Evolutionary conservation across 1,139 yeast genomes (phyloP).

Genomic region (Kazachstania sp.): DNA sequence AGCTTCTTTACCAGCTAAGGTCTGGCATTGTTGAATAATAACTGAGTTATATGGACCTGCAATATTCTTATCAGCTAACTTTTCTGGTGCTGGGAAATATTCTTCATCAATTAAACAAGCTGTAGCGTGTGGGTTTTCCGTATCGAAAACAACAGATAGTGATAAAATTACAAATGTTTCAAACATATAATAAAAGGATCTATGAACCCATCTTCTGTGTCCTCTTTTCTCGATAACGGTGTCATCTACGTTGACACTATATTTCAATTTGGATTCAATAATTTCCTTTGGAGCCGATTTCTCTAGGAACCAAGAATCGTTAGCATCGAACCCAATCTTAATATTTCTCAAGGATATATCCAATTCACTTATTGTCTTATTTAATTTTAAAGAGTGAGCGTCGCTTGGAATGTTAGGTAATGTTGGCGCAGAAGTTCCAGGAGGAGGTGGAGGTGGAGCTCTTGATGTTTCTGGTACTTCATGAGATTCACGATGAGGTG

Average conservation of each 20-base stretch:
- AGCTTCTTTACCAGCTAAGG: constrained; percentile 1
- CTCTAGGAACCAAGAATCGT: constrained; percentile 31
- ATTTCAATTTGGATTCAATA: constrained; percentile 34
- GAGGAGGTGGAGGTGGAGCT: constrained; percentile 6
- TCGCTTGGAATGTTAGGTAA: neutral
- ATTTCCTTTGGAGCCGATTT: constrained; percentile 51
- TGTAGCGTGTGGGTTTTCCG: constrained; percentile 47
- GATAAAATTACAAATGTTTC: constrained; percentile 67
- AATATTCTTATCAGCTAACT: neutral
- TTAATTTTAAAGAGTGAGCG: neutral
- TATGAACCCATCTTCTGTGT: constrained; percentile 40
- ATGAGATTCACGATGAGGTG: constrained; percentile 1
- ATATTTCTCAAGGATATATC: constrained; percentile 5
- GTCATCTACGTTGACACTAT: constrained; percentile 58
- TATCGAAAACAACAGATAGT: constrained; percentile 43
- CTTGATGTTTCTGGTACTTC: neutral
- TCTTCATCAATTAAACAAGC: constrained; percentile 28
- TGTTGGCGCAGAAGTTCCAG: neutral
- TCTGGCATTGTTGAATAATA: constrained; percentile 6
- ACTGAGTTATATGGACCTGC: constrained; percentile 4
- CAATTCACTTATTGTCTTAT: neutral
- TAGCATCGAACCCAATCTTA: constrained; percentile 31
- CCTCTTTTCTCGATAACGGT: constrained; percentile 49
- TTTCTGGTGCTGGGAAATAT: constrained; percentile 10
- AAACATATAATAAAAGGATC: constrained; percentile 67